phyloP scores from a whole-genome alignment of 2,329 filamentous ascomycete genomes.

The Bretziella fagacearum region DNA sequence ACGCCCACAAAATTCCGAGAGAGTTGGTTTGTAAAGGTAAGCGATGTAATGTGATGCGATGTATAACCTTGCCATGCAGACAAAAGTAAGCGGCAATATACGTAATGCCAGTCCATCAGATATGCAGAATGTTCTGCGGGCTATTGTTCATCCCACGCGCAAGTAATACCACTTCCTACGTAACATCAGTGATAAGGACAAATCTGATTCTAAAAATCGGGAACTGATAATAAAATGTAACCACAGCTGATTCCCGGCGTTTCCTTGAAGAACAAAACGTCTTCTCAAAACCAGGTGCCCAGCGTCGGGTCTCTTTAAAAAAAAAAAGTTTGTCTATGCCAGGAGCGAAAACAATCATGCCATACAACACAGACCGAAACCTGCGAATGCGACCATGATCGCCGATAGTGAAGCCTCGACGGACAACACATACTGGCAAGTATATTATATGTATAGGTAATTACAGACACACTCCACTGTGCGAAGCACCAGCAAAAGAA shows the following conservation, averaged over 20 bases:
- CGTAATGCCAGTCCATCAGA: no score
- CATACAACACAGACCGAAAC: slow-evolving; percentile 18
- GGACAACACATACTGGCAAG: slow-evolving; percentile 13
- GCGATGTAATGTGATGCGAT: no score
- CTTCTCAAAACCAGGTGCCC: slow-evolving; percentile 38
- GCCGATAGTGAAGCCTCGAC: slow-evolving; percentile 27
- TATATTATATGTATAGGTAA: neutral
- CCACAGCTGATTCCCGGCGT: slow-evolving; percentile 43
- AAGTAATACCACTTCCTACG: no score
- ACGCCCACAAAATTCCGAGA: no score
- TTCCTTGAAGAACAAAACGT: slow-evolving; percentile 37
- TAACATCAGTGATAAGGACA: no score
- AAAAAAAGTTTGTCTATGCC: slow-evolving; percentile 31
- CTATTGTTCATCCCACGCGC: no score
- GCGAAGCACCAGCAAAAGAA: neutral
- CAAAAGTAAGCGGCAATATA: no score
- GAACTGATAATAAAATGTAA: slow-evolving; percentile 30
- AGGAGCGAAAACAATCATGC: slow-evolving; percentile 38
- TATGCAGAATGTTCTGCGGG: no score
- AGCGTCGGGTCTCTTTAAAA: slow-evolving; percentile 37
- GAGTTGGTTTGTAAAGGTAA: no score
- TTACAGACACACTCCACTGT: neutral
- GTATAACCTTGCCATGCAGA: no score
- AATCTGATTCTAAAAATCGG: no score
- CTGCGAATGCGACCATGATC: slow-evolving; percentile 27